Evolutionary conservation across 148 eudicot species (phyloP), one percentile per base, ranked within the genome.

Genomic region (Chenopodium berlandieri): DNA sequence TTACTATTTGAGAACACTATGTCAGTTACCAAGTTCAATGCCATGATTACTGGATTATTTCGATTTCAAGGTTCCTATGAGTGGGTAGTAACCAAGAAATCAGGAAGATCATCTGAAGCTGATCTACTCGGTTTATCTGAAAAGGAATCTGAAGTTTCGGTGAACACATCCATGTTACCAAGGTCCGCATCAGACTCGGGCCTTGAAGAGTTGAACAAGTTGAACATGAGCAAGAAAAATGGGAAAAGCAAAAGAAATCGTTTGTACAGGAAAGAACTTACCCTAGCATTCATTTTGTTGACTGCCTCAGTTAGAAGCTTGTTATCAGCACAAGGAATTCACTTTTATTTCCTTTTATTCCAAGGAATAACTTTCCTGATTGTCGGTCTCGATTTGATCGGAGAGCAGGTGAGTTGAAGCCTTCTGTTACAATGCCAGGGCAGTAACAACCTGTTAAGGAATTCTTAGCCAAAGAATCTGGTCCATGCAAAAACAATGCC

Each of bases 381-480:
- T 32, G 94, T 95, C 7, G 98, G 98, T 69, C 93, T 95, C 9
- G 98, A 95, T 87, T 86, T 95, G 91, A 93, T 95, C n/a, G 98
- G 98, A 30, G 97, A 95, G 83, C 98, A 95, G 87, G 92, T 93
- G 62, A 92, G 97, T 84, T 94, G 79, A 77, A 65, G 31, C 65
- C 71, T 54, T 46, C 67, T 12, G 22, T 70, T 68, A 68, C 58
- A 32, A 50, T 65, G 32, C 58, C 22, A 46, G 76, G 40, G 73
- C 73, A 76, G 70, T 54, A 40, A 72, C 40, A 56, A 34, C 48
- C 54, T 40, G 80, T 46, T 63, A 47, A 62, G 52, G 64, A 58
- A 65, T 50, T 80, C 64, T 50, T 34, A 76, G 77, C 79, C 47
- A 48, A 80, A 70, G 73, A 68, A 16, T 70, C 46, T 54, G 78